A percentile compares a stretch with the other conserved stretches of the same genome.
Evolutionary conservation across 192 early-diverging fungal species (phyloP).

Genomic region (Kickxella alabastrina): DNA sequence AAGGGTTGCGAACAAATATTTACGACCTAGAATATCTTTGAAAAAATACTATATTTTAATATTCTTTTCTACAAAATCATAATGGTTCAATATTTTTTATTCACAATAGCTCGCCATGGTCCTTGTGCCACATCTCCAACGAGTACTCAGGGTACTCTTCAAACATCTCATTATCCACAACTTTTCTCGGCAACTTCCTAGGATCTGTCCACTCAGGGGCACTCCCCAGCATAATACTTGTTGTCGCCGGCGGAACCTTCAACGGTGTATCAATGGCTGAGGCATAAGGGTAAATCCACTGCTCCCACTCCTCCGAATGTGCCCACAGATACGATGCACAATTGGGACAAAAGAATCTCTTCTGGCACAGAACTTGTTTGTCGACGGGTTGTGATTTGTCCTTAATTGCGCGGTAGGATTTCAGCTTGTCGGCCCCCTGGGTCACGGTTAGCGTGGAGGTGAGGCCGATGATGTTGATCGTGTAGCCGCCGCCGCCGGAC

Average conservation of each 20-base stretch:
- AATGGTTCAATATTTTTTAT: no score
- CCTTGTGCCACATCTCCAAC: slow-evolving; percentile 59
- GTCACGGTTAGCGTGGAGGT: slow-evolving; percentile 36
- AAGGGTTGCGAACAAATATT: no score
- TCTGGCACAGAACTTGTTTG: slow-evolving; percentile 50
- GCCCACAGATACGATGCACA: slow-evolving; percentile 58
- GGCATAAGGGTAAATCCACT: slow-evolving; percentile 51
- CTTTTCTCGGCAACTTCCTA: slow-evolving; percentile 7
- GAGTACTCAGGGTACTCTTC: slow-evolving; percentile 53
- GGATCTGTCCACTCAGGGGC: slow-evolving; percentile 51
- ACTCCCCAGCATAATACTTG: slow-evolving; percentile 49
- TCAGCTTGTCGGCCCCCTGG: slow-evolving; percentile 31
- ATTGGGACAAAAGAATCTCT: slow-evolving; percentile 56
- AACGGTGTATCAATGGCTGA: slow-evolving; percentile 58
- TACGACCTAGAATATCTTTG: no score
- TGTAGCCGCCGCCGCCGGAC: slow-evolving; percentile 57
- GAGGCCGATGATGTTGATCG: slow-evolving; percentile 56
- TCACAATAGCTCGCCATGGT: slow-evolving; percentile 30
- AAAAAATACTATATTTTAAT: no score
- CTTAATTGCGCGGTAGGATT: slow-evolving; percentile 44
- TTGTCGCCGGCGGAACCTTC: slow-evolving; percentile 27
- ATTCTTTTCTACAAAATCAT: no score
- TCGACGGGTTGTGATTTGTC: slow-evolving; percentile 30
- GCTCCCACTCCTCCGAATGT: slow-evolving; percentile 16
- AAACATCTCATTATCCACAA: slow-evolving; percentile 34